Evolutionary conservation across 352 stramenopile species (phyloP), one percentile per base, ranked within the genome.

Genomic region (Phytophthora aleatoria): DNA sequence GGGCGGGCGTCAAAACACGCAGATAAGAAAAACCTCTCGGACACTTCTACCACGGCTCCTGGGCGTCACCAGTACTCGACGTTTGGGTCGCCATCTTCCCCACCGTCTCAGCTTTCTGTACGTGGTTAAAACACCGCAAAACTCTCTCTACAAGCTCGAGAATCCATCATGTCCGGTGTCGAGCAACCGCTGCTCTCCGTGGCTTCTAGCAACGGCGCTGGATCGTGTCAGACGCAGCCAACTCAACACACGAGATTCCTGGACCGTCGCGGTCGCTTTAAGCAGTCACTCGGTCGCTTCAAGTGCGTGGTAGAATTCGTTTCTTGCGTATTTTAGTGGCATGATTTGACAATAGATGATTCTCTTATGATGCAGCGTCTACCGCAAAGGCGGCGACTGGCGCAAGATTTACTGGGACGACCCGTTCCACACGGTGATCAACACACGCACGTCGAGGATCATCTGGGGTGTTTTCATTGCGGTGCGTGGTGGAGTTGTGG

Each of bases 401-500:
- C 81, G 85, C 16, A 74, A 81, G 61, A 89, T 93, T 64, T 95
- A 95, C 74, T 91, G 74, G 64, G 77, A 95, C 27, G 87, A 95
- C 61, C 69, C 89, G 30, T 95, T 94, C 78, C 87, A 95, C 71
- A 94, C 87, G 41, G 72, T 95, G 27, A 91, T 95, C 65, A 91
- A 95, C 74, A 95, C 87, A 36, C 79, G 81, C 65, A 94, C 87
- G 27, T 91, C 79, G 52, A 79, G 81, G 48, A 93, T 95, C 47
- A 74, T 94, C 55, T 81, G 72, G 50, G 87, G 85, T 28, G 89
- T 95, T 61, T 93, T 94, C 64, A 43, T 87, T 28, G 67, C 81
- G 54, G 87, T 94, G 45, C 33, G 85, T 73, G 12, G 28, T 52
- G 51, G 6, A 51, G 11, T 5, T 48, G 2, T 42, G 49, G 13